Conservation (phyloP, 164 flowering plant species). For the Hamamelis virginiana region DNA sequence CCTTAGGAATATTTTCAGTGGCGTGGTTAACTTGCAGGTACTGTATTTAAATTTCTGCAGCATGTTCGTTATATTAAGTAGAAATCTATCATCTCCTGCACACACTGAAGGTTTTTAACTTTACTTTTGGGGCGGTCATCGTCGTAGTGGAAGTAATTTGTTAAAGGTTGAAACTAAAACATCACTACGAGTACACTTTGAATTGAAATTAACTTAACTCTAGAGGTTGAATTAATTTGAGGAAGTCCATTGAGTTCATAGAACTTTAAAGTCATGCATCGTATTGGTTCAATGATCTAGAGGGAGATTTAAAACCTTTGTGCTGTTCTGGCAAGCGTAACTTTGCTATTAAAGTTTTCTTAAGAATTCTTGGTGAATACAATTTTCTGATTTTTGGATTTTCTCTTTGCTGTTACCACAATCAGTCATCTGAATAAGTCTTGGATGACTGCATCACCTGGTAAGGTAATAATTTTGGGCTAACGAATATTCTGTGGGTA, state of each 20-base stretch:
- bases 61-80: too few species aligned
- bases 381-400: too few species aligned
- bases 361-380: too few species aligned
- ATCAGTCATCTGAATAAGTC: too few species aligned
- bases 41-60: neutral
- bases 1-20: constrained; percentile 18
- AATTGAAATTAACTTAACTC: neutral
- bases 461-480: neutral
- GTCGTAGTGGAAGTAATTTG: neutral
- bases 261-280: neutral
- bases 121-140: neutral
- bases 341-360: too few species aligned
- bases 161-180: neutral
- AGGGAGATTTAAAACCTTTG: too few species aligned
- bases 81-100: neutral
- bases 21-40: constrained; percentile 25
- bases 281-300: too few species aligned
- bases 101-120: neutral
- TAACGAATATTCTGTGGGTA: neutral
- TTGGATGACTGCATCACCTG: neutral
- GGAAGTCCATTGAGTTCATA: neutral
- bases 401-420: too few species aligned
- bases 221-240: neutral
- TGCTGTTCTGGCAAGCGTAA: too few species aligned
- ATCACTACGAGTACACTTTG: neutral